Conservation (phyloP, 2,329 filamentous ascomycete genomes). For the Penicillium sclerotigenum region DNA sequence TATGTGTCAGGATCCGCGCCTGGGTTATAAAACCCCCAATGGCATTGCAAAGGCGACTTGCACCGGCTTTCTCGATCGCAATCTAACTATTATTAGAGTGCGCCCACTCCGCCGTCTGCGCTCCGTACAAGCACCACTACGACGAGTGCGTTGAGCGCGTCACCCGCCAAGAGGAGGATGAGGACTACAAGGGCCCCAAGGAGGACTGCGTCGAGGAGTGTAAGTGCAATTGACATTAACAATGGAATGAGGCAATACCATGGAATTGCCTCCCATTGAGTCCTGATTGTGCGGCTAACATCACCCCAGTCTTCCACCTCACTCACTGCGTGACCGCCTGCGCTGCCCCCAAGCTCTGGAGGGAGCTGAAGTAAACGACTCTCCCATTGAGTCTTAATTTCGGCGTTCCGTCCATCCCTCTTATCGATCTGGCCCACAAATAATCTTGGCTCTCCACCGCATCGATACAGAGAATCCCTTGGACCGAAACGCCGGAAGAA, state of each 20-base stretch:
- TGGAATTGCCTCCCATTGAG: background rate
- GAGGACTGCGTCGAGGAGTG: slow-evolving; percentile 99
- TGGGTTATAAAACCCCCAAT: slow-evolving; percentile 11
- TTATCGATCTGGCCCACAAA: slow-evolving; percentile 9
- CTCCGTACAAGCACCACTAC: slow-evolving; percentile 92
- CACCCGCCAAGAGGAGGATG: slow-evolving; percentile 63
- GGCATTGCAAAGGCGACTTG: slow-evolving; percentile 13
- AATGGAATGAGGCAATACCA: background rate
- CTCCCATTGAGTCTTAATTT: slow-evolving; percentile 9
- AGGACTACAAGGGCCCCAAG: slow-evolving; percentile 67
- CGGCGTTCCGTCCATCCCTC: slow-evolving; percentile 12
- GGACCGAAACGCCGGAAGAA: slow-evolving; percentile 7
- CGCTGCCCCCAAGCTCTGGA: slow-evolving; percentile 94
- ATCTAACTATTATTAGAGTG: slow-evolving; percentile 62
- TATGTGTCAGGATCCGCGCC: slow-evolving; percentile 2
- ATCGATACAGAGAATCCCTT: slow-evolving; percentile 6
- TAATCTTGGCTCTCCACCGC: background rate
- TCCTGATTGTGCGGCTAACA: slow-evolving; percentile 12
- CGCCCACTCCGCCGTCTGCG: slow-evolving; percentile 79
- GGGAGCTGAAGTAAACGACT: slow-evolving; percentile 74
- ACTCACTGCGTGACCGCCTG: slow-evolving; percentile 91
- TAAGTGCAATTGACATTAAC: slow-evolving; percentile 53
- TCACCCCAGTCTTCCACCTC: slow-evolving; percentile 87
- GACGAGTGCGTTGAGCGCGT: slow-evolving; percentile 98
- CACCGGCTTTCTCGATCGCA: background rate